Evolutionary conservation across 257 asterid genomes (phyloP), one percentile per base, ranked within the genome.

Genomic region (Gentiana straminea): DNA sequence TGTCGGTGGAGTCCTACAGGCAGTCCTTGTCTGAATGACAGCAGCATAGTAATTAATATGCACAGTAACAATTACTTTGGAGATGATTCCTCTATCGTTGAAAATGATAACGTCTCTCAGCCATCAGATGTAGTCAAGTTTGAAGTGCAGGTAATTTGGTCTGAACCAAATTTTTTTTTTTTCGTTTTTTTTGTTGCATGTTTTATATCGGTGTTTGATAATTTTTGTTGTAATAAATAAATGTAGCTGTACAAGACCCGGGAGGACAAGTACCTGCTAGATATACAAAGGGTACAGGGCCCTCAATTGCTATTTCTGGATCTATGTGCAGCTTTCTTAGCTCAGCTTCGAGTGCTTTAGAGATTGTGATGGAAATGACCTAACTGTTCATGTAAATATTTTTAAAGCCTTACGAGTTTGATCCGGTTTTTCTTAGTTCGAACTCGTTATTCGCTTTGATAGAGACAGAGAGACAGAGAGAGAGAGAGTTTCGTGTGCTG

Each of bases 231-330:
- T 24, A 24, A 24, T 24, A 24, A 24, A 24, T n/a, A 59, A 58
- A 63, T 63, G 33, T 95, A 90, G 96, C 87, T 90, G 5, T 90
- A 82, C 89, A 90, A 86, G 78, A 86, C 94, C 35, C 83, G 81
- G 0, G 96, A 90, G 61, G 94, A 90, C 58, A 90, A 84, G 69
- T 90, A 82, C 64, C 74, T 90, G 72, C 94, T 86, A 39, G 98
- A 90, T 66, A 74, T 90, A 60, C 98, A 84, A 81, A 79, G 88
- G 67, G 85, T 86, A 55, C 82, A 86, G 64, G 98, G 98, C 33
- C 91, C 94, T 0, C 98, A 86, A 52, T 70, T 86, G 61, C 86
- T 84, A 51, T 90, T 86, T 65, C 80, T 90, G 70, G 94, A 90
- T 61, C 81, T 90, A 24, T 90, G 96, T 64, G 90, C 96, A 5